Percentiles rank a stretch among this genome's conserved stretches.
phyloP scores from a whole-genome alignment of 768 basidiomycete species.

The Cystobasidium onofrii region DNA sequence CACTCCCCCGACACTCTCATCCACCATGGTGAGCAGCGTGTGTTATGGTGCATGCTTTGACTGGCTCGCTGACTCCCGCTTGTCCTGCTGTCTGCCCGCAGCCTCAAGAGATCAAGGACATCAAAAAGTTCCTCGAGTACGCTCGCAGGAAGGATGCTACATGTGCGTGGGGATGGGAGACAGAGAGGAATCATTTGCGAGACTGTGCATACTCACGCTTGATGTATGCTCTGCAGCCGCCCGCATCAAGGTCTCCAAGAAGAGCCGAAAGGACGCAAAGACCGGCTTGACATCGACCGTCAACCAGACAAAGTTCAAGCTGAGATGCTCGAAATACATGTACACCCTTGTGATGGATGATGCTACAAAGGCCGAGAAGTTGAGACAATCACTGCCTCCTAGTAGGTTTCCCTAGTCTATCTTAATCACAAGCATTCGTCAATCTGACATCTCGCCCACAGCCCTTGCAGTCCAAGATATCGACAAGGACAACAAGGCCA shows the following conservation, averaged over 20 bases:
- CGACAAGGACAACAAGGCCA: constrained; percentile 58
- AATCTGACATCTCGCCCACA: constrained; percentile 43
- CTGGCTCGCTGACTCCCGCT: neutral
- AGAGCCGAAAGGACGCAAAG: constrained; percentile 37
- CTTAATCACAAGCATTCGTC: neutral
- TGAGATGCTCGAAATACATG: constrained; percentile 88
- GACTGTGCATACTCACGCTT: neutral
- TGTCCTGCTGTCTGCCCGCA: neutral
- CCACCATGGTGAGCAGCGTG: constrained; percentile 10
- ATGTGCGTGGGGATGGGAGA: constrained; percentile 56
- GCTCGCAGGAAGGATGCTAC: constrained; percentile 94
- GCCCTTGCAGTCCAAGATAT: constrained; percentile 67
- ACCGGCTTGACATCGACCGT: constrained; percentile 37
- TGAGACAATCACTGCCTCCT: constrained; percentile 87
- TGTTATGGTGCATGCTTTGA: neutral
- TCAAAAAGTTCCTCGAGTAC: constrained; percentile 97
- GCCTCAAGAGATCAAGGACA: constrained; percentile 97
- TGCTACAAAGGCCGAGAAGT: constrained; percentile 96
- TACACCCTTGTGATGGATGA: constrained; percentile 96
- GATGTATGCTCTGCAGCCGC: constrained; percentile 58
- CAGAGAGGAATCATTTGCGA: neutral
- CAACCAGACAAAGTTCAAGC: constrained; percentile 86
- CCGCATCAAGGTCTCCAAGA: constrained; percentile 83
- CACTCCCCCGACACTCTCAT: neutral
- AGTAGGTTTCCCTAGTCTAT: too few species aligned